Evolutionary conservation across 202 grass and related monocot genomes (phyloP).

Genomic region (Dendrocalamus latiflorus): DNA sequence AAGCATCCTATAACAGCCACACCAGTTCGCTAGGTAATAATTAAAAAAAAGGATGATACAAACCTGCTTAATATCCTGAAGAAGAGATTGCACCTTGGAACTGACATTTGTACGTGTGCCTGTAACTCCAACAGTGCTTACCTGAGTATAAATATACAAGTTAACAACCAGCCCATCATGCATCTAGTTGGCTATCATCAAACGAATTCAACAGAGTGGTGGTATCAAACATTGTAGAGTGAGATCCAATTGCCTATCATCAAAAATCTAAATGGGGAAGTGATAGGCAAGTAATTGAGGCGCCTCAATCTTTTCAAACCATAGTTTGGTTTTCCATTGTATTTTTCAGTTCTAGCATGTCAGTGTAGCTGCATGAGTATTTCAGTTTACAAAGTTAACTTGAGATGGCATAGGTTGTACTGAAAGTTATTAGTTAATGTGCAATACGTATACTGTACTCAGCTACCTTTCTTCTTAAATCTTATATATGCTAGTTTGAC

Average conservation of each 20-base stretch:
- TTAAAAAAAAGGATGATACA: neutral
- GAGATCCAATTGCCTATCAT: too few relatives aligned
- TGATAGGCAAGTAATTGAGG: neutral
- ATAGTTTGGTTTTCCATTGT: neutral
- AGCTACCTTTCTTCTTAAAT: neutral
- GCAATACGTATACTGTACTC: neutral
- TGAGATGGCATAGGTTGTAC: neutral
- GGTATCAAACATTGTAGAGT: neutral
- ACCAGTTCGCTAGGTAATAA: neutral
- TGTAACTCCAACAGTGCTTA: constrained; percentile 87
- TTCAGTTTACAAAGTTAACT: neutral
- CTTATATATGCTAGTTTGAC: constrained; percentile 4
- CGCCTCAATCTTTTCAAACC: neutral
- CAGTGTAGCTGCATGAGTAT: neutral
- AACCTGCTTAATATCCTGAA: constrained; percentile 88
- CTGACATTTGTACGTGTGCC: constrained; percentile 66
- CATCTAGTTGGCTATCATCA: neutral
- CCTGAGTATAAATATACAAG: constrained; percentile 42
- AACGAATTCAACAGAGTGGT: neutral
- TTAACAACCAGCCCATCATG: neutral
- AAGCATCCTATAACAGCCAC: constrained; percentile 5
- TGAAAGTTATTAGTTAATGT: neutral
- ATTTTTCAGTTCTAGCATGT: constrained; percentile 4
- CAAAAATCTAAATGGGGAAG: neutral
- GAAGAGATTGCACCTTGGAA: constrained; percentile 65